phyloP scores from a whole-genome alignment of 164 flowering plant species.

The Nymphaea thermarum region DNA sequence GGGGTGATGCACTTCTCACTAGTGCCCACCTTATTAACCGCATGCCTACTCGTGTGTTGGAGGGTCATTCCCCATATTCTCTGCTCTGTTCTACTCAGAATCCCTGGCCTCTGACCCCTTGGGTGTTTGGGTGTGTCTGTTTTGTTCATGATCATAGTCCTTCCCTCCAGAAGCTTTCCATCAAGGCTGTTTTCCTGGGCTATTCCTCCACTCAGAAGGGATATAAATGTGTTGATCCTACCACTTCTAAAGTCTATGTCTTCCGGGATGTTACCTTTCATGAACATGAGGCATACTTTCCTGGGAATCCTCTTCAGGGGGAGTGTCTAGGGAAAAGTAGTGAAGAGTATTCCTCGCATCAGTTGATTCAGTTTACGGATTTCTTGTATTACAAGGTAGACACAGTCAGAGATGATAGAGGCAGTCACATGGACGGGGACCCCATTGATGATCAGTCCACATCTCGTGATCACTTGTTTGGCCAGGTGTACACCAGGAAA shows the following conservation, averaged over 20 bases:
- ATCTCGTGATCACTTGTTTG: no score
- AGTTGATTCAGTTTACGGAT: no score
- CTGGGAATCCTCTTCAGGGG: not conserved
- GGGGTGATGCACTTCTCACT: not conserved
- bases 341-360: no score
- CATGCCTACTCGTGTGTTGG: not conserved
- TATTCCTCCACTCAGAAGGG: not conserved
- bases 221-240: not conserved
- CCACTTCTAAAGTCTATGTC: not conserved
- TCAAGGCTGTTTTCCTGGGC: not conserved
- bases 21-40: not conserved
- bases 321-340: not conserved
- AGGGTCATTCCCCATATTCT: not conserved
- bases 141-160: not conserved
- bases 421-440: no score
- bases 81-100: no score
- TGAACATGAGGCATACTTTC: not conserved
- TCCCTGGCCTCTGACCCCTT: not conserved
- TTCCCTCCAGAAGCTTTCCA: not conserved
- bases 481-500: no score
- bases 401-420: no score
- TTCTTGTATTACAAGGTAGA: no score
- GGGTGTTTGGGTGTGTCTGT: not conserved
- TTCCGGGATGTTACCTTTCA: not conserved
- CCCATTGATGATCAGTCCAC: no score